Percentiles rank a stretch among this genome's conserved stretches.
Conservation (phyloP, 108 stramenopile genomes). For the Fragilariopsis cylindrus region DNA sequence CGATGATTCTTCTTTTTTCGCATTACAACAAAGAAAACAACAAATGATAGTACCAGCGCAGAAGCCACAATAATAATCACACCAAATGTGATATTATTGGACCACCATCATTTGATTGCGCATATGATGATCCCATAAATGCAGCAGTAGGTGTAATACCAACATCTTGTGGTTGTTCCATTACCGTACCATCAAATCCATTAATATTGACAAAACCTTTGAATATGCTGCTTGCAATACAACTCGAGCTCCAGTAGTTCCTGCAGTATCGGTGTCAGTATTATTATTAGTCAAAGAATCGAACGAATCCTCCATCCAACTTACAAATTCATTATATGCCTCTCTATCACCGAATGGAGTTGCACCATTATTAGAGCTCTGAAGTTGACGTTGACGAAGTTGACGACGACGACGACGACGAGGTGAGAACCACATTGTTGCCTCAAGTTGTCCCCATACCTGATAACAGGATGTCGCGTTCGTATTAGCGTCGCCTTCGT, state of each 20-base stretch:
- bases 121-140: neutral
- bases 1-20: neutral
- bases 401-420: neutral
- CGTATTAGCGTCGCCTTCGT: neutral
- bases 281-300: neutral
- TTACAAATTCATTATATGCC: neutral
- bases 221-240: neutral
- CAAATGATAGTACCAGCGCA: neutral
- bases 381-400: neutral
- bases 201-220: slow-evolving; percentile 2
- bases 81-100: neutral
- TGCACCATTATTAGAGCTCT: neutral
- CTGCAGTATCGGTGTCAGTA: neutral
- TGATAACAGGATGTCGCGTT: neutral
- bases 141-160: neutral
- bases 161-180: neutral
- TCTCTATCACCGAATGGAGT: slow-evolving; percentile 5
- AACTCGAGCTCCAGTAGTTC: neutral
- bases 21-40: neutral
- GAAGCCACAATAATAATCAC: neutral
- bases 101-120: neutral
- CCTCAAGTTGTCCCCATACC: slow-evolving; percentile 7
- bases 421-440: slow-evolving; percentile 16
- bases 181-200: neutral
- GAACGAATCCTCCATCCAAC: slow-evolving; percentile 9